Conservation (phyloP, 1,139 yeast genomes). For the Geotrichum bryndzae region DNA sequence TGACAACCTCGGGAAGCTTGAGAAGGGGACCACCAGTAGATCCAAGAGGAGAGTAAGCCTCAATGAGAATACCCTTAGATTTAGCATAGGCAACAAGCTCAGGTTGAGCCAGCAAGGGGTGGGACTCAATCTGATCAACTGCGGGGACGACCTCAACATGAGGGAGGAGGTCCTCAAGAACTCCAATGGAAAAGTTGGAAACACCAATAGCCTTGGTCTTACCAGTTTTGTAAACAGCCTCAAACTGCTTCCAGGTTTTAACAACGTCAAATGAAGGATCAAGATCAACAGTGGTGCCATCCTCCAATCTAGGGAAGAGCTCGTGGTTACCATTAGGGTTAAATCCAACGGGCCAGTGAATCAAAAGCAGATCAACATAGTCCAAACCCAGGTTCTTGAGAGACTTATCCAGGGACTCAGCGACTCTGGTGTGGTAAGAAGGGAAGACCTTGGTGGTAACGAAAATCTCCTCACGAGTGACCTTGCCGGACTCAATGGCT, state of each 20-base stretch:
- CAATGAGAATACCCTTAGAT: slow-evolving; percentile 51
- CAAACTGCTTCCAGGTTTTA: slow-evolving; percentile 67
- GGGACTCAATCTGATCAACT: slow-evolving; percentile 67
- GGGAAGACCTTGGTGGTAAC: slow-evolving; percentile 80
- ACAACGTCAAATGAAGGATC: slow-evolving; percentile 50
- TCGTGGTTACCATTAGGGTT: slow-evolving; percentile 40
- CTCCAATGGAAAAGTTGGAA: slow-evolving; percentile 59
- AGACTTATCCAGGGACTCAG: slow-evolving; percentile 53
- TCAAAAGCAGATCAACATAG: slow-evolving; percentile 74
- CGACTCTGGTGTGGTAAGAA: slow-evolving; percentile 56
- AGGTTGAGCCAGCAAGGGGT: slow-evolving; percentile 67
- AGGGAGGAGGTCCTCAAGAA: slow-evolving; percentile 49
- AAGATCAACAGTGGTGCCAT: slow-evolving; percentile 42
- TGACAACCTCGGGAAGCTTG: slow-evolving; percentile 43
- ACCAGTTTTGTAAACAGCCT: slow-evolving; percentile 51
- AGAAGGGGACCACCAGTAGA: slow-evolving; percentile 61
- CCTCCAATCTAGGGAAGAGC: slow-evolving; percentile 39
- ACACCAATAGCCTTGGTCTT: slow-evolving; percentile 71
- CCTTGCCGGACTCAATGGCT: slow-evolving; percentile 58
- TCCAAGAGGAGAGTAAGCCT: slow-evolving; percentile 81
- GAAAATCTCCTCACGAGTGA: slow-evolving; percentile 65
- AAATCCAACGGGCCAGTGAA: slow-evolving; percentile 81
- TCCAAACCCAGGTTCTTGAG: slow-evolving; percentile 64
- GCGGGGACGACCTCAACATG: slow-evolving; percentile 57
- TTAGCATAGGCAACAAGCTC: slow-evolving; percentile 53